Evolutionary conservation across 176 grass and related monocot species (phyloP), one percentile per base, ranked within the genome.

Genomic region (Hyparrhenia diplandra): DNA sequence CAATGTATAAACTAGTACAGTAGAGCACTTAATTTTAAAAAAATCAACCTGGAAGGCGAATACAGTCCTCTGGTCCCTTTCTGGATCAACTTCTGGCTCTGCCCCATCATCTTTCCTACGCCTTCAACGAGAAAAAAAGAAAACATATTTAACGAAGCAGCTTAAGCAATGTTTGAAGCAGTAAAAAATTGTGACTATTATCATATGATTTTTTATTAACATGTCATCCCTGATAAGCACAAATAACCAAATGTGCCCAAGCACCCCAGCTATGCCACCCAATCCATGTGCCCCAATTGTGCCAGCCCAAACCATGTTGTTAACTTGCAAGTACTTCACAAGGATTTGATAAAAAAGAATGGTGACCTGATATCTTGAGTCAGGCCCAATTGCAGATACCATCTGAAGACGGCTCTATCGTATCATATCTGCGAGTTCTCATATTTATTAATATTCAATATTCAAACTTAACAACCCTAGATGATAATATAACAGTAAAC

Each of bases 51-150:
- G 95, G 84, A 94, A 98, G 43, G 95, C 95, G 86, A 98, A 98
- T 67, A 98, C 95, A 81, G 95, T 98, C 83, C 95, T 92, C 73
- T 98, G 95, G 90, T 98, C 95, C 73, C 95, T 86, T 94, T 98
- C 95, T 70, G 92, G 95, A 76, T 98, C 95, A 90, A 84, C 92
- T 82, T 94, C 92, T 62, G 88, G 78, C 76, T 98, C 95, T 58
- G 84, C 30, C n/a, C 32, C 69, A 20, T 97, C 95, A 74, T 94
- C 95, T 87, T 92, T 98, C 88, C 83, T 97, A 49, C 83, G 90
- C 39, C 95, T 97, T 83, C 40, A 47, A 36, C 35, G 63, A 79
- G 36, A n/a, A 77, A 77, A 64, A 55, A 55, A 63, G 10, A 4
- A 6, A 88, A 37, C 34, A 3, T n/a, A 40, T 66, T 82, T 21